Percentiles rank a stretch among this genome's conserved stretches.
Conservation (phyloP, 495 filamentous ascomycete genomes). For the Lasiosphaeris hirsuta region DNA sequence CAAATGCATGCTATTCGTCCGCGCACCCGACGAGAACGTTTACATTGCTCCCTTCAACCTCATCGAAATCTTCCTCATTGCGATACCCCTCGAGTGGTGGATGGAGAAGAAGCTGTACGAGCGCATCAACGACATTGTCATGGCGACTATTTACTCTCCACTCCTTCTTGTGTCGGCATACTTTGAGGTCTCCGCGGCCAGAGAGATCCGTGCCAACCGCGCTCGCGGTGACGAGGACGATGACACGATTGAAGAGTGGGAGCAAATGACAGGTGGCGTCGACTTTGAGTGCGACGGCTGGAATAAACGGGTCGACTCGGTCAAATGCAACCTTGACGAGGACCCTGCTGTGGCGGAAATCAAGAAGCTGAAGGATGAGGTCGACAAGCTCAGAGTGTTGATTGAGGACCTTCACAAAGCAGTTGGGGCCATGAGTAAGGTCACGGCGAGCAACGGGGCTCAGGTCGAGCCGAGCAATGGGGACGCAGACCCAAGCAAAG, state of each 20-base stretch:
- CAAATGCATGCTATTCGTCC: slow-evolving; percentile 93
- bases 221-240: slow-evolving; percentile 84
- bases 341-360: slow-evolving; percentile 69
- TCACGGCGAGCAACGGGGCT: neutral
- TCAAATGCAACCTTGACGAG: slow-evolving; percentile 71
- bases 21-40: slow-evolving; percentile 96
- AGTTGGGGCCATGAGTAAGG: neutral
- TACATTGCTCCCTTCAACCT: slow-evolving; percentile 96
- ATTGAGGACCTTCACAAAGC: slow-evolving; percentile 21
- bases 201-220: slow-evolving; percentile 66
- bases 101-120: slow-evolving; percentile 65
- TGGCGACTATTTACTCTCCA: slow-evolving; percentile 83
- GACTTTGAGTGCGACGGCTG: slow-evolving; percentile 80
- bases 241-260: slow-evolving; percentile 87
- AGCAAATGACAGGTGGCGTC: slow-evolving; percentile 66
- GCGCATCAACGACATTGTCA: slow-evolving; percentile 78
- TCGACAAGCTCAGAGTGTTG: slow-evolving; percentile 60
- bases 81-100: slow-evolving; percentile 95
- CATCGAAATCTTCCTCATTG: slow-evolving; percentile 76
- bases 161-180: slow-evolving; percentile 75
- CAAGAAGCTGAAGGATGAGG: slow-evolving; percentile 61
- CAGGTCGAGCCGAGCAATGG: neutral
- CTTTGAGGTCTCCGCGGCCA: slow-evolving; percentile 68
- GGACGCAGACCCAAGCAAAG: neutral
- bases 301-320: slow-evolving; percentile 68